phyloP scores from a whole-genome alignment of 495 filamentous ascomycete genomes.

The Penicillium pancosmium region DNA sequence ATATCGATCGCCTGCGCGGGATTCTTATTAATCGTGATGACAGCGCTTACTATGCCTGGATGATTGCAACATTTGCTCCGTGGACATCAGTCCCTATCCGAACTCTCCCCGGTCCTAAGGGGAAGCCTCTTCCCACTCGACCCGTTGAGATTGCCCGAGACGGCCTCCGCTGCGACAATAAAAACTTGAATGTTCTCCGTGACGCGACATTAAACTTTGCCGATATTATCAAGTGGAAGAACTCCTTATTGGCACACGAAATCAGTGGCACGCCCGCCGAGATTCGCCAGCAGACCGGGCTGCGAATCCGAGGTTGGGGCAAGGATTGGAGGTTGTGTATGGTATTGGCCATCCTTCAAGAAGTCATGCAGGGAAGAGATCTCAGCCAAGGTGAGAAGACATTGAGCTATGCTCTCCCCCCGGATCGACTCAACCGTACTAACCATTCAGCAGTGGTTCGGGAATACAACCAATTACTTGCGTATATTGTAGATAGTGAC shows the following conservation, averaged over 20 bases:
- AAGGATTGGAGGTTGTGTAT: constrained; percentile 76
- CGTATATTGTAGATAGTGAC: constrained; percentile 42
- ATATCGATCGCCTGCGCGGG: constrained; percentile 36
- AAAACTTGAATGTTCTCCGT: constrained; percentile 64
- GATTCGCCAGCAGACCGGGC: constrained; percentile 62
- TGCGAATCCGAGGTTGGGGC: constrained; percentile 78
- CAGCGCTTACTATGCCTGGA: constrained; percentile 72
- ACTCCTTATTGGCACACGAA: constrained; percentile 34
- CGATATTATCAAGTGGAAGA: constrained; percentile 63
- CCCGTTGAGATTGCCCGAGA: constrained; percentile 66
- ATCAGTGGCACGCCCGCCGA: constrained; percentile 40
- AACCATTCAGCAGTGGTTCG: constrained; percentile 31
- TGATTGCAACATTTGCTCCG: constrained; percentile 71
- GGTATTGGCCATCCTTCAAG: constrained; percentile 69
- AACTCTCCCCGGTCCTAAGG: constrained; percentile 40
- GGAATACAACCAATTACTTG: constrained; percentile 50
- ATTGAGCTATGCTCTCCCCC: not conserved
- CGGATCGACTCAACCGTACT: constrained; percentile 6
- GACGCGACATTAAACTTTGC: constrained; percentile 60
- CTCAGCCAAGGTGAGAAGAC: constrained; percentile 34
- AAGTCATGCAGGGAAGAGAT: constrained; percentile 52
- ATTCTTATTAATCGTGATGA: constrained; percentile 60
- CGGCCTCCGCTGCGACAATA: constrained; percentile 79
- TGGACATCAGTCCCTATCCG: constrained; percentile 64
- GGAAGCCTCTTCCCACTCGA: constrained; percentile 51